Conservation (phyloP, 2,329 filamentous ascomycete species). For the Diaporthe citrichinensis region DNA sequence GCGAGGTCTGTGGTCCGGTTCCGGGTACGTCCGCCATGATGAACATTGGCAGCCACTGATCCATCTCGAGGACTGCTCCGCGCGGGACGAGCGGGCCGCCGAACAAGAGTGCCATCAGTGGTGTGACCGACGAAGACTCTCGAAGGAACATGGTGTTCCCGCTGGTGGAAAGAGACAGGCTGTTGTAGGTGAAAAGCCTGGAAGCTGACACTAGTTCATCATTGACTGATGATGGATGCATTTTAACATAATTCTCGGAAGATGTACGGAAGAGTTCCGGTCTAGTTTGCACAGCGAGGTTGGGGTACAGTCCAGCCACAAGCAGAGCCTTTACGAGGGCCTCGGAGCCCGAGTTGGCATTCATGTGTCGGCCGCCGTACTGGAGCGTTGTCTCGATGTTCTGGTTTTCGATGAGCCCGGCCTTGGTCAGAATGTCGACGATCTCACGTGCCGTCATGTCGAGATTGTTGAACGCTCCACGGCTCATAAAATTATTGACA, state of each 20-base stretch:
- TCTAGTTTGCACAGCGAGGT: conserved; percentile 52
- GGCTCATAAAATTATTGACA: conserved; percentile 40
- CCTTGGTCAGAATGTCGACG: conserved; percentile 52
- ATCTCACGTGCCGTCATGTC: conserved; percentile 54
- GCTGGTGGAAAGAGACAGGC: background rate
- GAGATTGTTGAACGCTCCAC: conserved; percentile 52
- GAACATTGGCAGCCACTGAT: conserved; percentile 31
- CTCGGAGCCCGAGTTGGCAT: conserved; percentile 58
- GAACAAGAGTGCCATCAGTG: conserved; percentile 28
- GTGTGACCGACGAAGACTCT: background rate
- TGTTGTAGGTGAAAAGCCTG: background rate
- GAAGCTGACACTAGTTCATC: no score
- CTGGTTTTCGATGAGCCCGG: conserved; percentile 49
- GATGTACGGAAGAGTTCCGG: background rate
- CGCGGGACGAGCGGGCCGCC: conserved; percentile 4
- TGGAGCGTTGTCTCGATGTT: background rate
- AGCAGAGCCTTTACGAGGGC: conserved; percentile 62
- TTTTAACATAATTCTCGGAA: background rate
- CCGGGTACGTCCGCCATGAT: background rate
- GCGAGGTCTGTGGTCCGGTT: background rate
- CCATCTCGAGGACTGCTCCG: conserved; percentile 9
- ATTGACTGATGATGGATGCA: conserved; percentile 33
- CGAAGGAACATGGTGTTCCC: conserved; percentile 14
- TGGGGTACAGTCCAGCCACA: conserved; percentile 59
- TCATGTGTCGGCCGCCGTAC: conserved; percentile 54